Percentiles rank a stretch among this genome's conserved stretches.
Conservation (phyloP, 2,329 filamentous ascomycete genomes). For the Colletotrichum camelliae region DNA sequence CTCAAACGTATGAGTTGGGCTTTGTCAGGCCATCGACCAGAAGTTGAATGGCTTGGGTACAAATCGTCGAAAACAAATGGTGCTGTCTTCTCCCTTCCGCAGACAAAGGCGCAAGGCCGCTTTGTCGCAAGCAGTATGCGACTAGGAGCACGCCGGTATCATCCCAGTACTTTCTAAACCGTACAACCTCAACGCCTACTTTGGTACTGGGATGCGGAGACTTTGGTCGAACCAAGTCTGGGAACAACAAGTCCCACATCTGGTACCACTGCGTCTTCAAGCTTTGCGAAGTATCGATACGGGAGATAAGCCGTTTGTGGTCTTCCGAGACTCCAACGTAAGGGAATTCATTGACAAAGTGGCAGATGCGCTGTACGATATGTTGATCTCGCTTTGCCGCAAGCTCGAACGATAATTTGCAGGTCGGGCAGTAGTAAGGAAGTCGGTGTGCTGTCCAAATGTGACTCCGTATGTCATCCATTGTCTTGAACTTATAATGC, state of each 20-base stretch:
- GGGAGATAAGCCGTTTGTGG: background rate
- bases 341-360: background rate
- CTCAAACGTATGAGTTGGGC: no score
- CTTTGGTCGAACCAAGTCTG: no score
- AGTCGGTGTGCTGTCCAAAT: background rate
- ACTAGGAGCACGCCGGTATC: no score
- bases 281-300: background rate
- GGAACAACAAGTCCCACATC: background rate
- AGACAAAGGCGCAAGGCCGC: no score
- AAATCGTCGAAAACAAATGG: no score
- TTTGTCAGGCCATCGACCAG: no score
- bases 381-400: background rate
- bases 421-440: background rate
- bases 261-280: background rate
- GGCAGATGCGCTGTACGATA: background rate
- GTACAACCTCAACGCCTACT: no score
- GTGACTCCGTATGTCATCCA: background rate
- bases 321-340: background rate
- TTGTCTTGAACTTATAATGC: background rate
- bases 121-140: no score
- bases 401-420: background rate
- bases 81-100: no score
- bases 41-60: no score
- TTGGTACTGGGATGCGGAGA: no score
- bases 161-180: no score